A percentile compares a stretch with the other conserved stretches of the same genome.
Conservation (phyloP, 108 stramenopile species). For the Conticribra weissflogii region DNA sequence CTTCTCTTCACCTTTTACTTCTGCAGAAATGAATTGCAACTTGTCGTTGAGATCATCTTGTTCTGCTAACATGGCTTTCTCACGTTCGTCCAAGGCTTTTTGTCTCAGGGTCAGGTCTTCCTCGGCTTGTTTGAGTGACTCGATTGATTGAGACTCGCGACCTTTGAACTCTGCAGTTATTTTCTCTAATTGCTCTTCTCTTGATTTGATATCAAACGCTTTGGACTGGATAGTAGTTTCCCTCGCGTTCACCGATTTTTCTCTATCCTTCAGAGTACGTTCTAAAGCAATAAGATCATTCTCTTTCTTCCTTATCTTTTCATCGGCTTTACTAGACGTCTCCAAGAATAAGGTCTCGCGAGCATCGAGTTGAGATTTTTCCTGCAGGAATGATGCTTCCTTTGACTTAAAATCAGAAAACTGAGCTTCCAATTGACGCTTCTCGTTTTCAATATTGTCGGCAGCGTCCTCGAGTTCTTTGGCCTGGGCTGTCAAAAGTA, state of each 20-base stretch:
- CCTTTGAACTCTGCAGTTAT: slow-evolving; percentile 3
- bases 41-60: slow-evolving; percentile 22
- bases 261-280: slow-evolving; percentile 12
- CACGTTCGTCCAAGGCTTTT: slow-evolving; percentile 1
- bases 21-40: slow-evolving; percentile 11
- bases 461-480: slow-evolving; percentile 19
- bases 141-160: slow-evolving; percentile 4
- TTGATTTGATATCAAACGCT: slow-evolving; percentile 5
- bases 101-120: slow-evolving; percentile 6
- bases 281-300: slow-evolving; percentile 24
- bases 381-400: slow-evolving; percentile 12
- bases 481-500: neutral
- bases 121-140: neutral
- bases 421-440: slow-evolving; percentile 19
- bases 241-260: slow-evolving; percentile 10
- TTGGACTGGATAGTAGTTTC: neutral
- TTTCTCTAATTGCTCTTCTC: slow-evolving; percentile 10
- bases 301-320: slow-evolving; percentile 16
- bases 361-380: slow-evolving; percentile 3
- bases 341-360: slow-evolving; percentile 15
- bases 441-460: slow-evolving; percentile 15
- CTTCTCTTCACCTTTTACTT: slow-evolving; percentile 31
- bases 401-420: slow-evolving; percentile 4
- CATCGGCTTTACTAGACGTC: slow-evolving; percentile 17
- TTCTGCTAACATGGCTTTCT: slow-evolving; percentile 3